Conservation (phyloP, 352 stramenopile genomes). For the Elongisporangium senticosum region DNA sequence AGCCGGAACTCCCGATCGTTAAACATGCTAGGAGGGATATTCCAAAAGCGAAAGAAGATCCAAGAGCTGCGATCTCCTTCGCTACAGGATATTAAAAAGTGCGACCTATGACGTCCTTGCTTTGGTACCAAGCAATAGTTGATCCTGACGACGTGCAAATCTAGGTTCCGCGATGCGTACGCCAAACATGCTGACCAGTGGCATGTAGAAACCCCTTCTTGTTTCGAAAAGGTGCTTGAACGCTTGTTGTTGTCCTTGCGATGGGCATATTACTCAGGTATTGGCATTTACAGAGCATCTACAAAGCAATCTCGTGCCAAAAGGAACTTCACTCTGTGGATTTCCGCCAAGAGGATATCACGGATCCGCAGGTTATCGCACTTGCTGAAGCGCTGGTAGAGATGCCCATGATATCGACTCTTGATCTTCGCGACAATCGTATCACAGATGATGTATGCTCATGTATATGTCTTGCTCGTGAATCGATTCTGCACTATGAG, state of each 20-base stretch:
- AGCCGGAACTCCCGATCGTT: neutral
- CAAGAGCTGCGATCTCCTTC: slow-evolving; percentile 65
- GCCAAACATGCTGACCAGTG: slow-evolving; percentile 48
- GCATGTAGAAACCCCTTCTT: slow-evolving; percentile 60
- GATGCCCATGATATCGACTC: slow-evolving; percentile 68
- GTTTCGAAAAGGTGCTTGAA: slow-evolving; percentile 50
- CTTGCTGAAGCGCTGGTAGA: slow-evolving; percentile 69
- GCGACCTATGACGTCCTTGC: slow-evolving; percentile 2
- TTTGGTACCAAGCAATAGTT: neutral
- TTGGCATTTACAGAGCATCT: slow-evolving; percentile 48
- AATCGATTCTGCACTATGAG: no score
- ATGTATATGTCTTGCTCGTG: no score
- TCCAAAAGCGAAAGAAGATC: slow-evolving; percentile 77
- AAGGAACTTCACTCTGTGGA: slow-evolving; percentile 69
- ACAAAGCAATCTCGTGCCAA: slow-evolving; percentile 81
- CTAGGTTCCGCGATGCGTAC: slow-evolving; percentile 68
- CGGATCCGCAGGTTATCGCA: slow-evolving; percentile 70
- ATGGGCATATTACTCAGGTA: neutral
- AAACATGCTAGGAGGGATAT: slow-evolving; percentile 65
- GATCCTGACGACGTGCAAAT: neutral
- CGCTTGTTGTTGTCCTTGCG: neutral
- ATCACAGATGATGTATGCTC: slow-evolving; percentile 69
- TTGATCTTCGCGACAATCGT: slow-evolving; percentile 73
- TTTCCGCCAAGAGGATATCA: slow-evolving; percentile 78
- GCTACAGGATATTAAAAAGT: slow-evolving; percentile 79